Percentiles rank a stretch among this genome's conserved stretches.
phyloP scores from a whole-genome alignment of 257 asterid species.

The Verbascum thapsus region DNA sequence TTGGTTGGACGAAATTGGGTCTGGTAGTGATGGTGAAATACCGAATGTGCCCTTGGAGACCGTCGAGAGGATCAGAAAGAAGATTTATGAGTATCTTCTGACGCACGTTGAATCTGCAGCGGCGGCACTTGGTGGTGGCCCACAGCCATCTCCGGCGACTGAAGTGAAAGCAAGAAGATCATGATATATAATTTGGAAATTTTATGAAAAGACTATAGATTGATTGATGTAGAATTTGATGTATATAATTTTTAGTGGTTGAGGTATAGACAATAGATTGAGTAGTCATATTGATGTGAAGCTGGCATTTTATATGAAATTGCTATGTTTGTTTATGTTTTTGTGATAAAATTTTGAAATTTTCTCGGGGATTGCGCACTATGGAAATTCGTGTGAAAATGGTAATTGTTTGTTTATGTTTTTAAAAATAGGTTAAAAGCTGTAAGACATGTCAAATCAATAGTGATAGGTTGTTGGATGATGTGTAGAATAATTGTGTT shows the following conservation, averaged over 20 bases:
- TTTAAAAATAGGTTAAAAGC: too few species aligned
- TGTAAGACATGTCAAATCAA: too few species aligned
- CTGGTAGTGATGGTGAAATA: constrained; percentile 39
- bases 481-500: too few species aligned
- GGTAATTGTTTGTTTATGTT: too few species aligned
- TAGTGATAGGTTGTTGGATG: too few species aligned
- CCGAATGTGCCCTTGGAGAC: constrained; percentile 48
- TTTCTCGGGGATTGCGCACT: too few species aligned
- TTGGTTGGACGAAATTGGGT: constrained; percentile 63
- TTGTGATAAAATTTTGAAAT: too few species aligned
- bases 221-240: neutral
- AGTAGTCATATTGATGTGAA: constrained; percentile 9
- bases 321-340: neutral
- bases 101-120: constrained; percentile 72
- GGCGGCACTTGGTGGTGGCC: constrained; percentile 57
- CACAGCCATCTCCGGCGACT: constrained; percentile 37
- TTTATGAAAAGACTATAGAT: too few species aligned
- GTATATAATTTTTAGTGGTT: constrained; percentile 13
- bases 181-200: constrained; percentile 9
- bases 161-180: constrained; percentile 46
- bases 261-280: neutral
- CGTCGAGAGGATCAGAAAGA: constrained; percentile 58
- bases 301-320: constrained; percentile 9
- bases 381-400: too few species aligned
- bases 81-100: constrained; percentile 66